These are phyloP conservation scores for Orobanche coerulescens DNA, from an alignment of 257 asterid genomes.

Conservation along the genomic window DNA sequence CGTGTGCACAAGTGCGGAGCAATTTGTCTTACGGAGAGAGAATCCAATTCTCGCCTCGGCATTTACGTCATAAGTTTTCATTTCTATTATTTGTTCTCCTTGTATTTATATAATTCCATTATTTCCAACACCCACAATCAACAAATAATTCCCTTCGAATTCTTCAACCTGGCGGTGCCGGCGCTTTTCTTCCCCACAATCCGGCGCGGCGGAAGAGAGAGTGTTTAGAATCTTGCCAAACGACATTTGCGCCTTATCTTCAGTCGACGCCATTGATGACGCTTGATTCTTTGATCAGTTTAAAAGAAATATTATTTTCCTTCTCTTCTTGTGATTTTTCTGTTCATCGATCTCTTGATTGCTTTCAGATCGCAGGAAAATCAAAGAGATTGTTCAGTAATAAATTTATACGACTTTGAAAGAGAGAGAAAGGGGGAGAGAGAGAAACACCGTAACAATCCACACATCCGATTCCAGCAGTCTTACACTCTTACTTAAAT, in stretches of 20 bases:
- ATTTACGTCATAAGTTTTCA: no score
- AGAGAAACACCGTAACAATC: not conserved
- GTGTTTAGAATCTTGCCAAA: not conserved
- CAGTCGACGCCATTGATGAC: conserved; percentile 20
- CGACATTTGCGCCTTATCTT: conserved; percentile 13
- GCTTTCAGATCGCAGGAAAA: conserved; percentile 22
- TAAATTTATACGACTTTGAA: no score
- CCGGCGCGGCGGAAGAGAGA: conserved; percentile 4
- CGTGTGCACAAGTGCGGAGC: no score
- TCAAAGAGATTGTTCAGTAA: conserved; percentile 13
- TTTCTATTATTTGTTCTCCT: no score
- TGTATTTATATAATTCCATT: no score
- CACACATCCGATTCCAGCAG: no score
- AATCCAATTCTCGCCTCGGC: no score
- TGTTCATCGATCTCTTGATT: conserved; percentile 12
- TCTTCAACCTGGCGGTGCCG: not conserved
- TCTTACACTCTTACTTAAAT: no score
- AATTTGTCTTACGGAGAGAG: no score
- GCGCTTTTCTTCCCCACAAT: not conserved
- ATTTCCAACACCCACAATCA: no score
- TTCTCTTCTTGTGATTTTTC: not conserved
- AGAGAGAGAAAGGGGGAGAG: no score
- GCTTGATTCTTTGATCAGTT: conserved; percentile 3
- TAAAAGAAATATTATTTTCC: not conserved
- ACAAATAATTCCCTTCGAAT: not conserved